Conservation (phyloP, 257 asterid species). For the Galeopsis tetrahit region DNA sequence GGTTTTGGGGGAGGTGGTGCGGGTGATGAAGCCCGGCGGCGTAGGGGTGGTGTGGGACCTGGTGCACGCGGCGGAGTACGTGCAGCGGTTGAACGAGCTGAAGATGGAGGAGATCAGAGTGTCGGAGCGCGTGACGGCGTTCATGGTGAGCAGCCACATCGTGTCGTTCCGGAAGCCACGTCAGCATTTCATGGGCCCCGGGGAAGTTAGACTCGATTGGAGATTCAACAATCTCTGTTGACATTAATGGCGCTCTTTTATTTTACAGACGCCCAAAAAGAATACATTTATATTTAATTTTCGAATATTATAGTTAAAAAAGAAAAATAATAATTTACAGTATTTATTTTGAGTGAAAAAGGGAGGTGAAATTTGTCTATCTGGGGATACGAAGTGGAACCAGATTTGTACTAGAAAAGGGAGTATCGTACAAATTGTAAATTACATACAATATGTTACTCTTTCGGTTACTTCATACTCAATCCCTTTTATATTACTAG, state of each 20-base stretch:
- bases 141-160: constrained; percentile 86
- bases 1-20: constrained; percentile 79
- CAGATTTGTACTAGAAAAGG: no score
- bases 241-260: constrained; percentile 13
- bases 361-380: no score
- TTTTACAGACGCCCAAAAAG: no score
- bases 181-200: constrained; percentile 75
- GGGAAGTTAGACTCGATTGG: constrained; percentile 88
- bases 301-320: no score
- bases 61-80: constrained; percentile 84
- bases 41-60: constrained; percentile 94
- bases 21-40: constrained; percentile 89
- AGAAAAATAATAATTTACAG: no score
- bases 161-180: constrained; percentile 82
- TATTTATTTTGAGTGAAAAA: no score
- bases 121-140: constrained; percentile 92
- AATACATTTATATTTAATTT: no score
- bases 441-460: no score
- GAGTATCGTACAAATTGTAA: no score
- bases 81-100: constrained; percentile 71
- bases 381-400: no score
- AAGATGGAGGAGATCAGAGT: constrained; percentile 88
- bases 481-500: no score
- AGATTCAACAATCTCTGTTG: constrained; percentile 80
- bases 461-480: no score